phyloP scores from a whole-genome alignment of 495 filamentous ascomycete species.

The Aspergillus biplanus region DNA sequence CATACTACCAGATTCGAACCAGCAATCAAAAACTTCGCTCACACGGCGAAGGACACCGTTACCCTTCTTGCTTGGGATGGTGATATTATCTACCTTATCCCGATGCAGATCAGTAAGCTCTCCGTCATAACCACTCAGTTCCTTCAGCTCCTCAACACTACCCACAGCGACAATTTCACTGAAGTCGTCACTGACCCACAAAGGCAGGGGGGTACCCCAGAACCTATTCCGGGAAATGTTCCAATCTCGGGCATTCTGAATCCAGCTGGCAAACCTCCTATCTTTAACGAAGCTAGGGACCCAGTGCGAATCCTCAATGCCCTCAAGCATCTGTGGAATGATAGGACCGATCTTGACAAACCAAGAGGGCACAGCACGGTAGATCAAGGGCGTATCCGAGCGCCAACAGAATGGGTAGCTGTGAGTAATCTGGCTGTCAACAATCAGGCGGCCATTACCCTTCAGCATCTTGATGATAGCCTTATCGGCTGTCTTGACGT shows the following conservation, averaged over 20 bases:
- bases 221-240: constrained; percentile 95
- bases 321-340: constrained; percentile 86
- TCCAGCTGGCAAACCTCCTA: constrained; percentile 85
- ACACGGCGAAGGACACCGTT: constrained; percentile 82
- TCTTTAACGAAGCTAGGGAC: constrained; percentile 93
- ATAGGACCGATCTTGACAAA: constrained; percentile 87
- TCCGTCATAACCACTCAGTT: constrained; percentile 81
- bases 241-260: constrained; percentile 93
- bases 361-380: constrained; percentile 93
- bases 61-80: constrained; percentile 89
- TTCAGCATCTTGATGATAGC: constrained; percentile 92
- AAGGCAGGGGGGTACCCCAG: constrained; percentile 93
- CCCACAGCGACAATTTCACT: constrained; percentile 88
- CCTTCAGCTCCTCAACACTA: constrained; percentile 82
- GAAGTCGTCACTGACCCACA: constrained; percentile 90
- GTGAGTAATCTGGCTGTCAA: constrained; percentile 90
- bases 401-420: constrained; percentile 96
- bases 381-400: constrained; percentile 93
- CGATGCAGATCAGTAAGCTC: constrained; percentile 91
- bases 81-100: constrained; percentile 94
- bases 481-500: constrained; percentile 95
- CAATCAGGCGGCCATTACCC: constrained; percentile 75
- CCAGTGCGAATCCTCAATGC: constrained; percentile 92
- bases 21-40: constrained; percentile 96
- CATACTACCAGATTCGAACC: constrained; percentile 96